These are phyloP conservation scores for Starmerella vaccinii DNA, from an alignment of 805 yeast genomes.

Conservation along the genomic window DNA sequence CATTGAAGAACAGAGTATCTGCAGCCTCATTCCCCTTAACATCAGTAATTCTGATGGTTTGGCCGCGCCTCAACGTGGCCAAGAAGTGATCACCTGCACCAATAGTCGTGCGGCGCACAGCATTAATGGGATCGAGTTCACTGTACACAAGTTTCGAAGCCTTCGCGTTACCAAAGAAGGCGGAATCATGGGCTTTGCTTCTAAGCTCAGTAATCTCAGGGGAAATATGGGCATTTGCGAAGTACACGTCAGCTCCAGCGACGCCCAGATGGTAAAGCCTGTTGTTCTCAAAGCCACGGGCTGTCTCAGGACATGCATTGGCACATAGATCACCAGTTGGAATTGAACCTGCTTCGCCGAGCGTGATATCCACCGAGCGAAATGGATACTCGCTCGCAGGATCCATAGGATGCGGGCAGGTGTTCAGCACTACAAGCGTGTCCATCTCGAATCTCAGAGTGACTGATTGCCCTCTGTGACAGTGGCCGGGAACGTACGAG, in stretches of 20 bases:
- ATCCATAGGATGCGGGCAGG: slow-evolving; percentile 16
- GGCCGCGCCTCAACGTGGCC: slow-evolving; percentile 5
- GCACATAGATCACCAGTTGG: no score
- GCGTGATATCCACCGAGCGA: slow-evolving; percentile 8
- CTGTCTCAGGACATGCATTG: slow-evolving; percentile 5
- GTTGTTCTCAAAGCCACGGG: slow-evolving; percentile 13
- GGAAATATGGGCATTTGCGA: background rate
- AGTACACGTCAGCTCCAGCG: background rate
- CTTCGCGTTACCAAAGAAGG: background rate
- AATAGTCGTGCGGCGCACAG: background rate
- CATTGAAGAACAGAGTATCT: no score
- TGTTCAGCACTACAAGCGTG: slow-evolving; percentile 9
- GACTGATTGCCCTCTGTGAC: slow-evolving; percentile 3
- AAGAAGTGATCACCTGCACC: slow-evolving; percentile 12
- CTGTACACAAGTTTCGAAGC: slow-evolving; percentile 5
- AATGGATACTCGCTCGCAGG: slow-evolving; percentile 8
- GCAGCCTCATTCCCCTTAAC: no score
- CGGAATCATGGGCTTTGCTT: background rate
- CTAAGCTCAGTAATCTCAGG: background rate
- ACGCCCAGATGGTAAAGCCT: slow-evolving; percentile 10
- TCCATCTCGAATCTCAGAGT: slow-evolving; percentile 15
- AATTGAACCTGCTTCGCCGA: background rate
- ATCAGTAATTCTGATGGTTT: background rate
- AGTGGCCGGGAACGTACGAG: slow-evolving; percentile 1
- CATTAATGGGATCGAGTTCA: background rate